Base-by-base conservation (phyloP, 2,329 filamentous ascomycete genomes). In the Alternaria consortialis region DNA sequence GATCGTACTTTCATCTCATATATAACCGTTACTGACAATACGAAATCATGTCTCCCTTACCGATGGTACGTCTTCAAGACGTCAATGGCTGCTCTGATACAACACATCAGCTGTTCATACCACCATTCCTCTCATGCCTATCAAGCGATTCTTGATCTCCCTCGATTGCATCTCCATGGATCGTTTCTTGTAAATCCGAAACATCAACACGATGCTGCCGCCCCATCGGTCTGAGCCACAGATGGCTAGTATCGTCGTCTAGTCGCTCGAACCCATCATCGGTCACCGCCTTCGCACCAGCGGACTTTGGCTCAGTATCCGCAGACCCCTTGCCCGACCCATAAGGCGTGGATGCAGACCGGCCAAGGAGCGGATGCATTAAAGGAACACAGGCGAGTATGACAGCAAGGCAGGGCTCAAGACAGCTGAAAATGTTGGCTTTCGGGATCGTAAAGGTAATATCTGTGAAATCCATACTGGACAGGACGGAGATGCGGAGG, bases 381-480 rank as follows among this genome's bases (percentile, higher is more conserved):
- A 52, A 13, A 20, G 48, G 48, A 17, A 52, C 34, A 27, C 32
- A 52, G 13, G 48, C 48, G 20, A 52, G 48, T 11, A 29, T 17
- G 15, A 52, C 48, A 23, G 48, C 34, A 37, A 52, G 48, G 23
- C 48, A 52, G 23, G 48, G 48, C 48, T 52, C 48, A 5, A 52
- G 20, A 32, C 48, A 32, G 34, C 48, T 52, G 48, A 52, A 39
- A 25, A 52, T 29, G 15, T 52, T 52, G 48, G 48, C 34, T 52
- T 29, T 52, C 17, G 34, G 48, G 48, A 52, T 52, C 7, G 48
- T 52, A 12, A 37, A 52, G 20, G 48, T 39, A 5, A 52, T 52
- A 9, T 52, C 48, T 8, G 48, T 13, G 29, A 52, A 52, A 12
- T 52, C 48, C 34, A 52, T 52, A 32, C 20, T 52, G 23, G 34